Evolutionary conservation across 441 rosid species (phyloP).

Genomic region (Pelargonium hybrid): DNA sequence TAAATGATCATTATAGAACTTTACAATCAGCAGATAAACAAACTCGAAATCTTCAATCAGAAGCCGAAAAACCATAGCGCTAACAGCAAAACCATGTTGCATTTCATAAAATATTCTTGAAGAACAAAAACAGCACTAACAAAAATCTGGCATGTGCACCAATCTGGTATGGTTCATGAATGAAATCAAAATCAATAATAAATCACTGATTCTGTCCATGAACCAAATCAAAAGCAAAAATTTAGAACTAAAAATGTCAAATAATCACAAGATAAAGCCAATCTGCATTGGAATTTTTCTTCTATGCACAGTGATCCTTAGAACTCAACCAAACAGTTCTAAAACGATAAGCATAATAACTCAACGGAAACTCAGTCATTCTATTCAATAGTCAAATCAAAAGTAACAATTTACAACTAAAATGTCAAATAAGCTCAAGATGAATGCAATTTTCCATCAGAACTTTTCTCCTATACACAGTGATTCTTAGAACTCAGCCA

Average conservation of each 20-base stretch:
- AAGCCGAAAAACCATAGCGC: neutral
- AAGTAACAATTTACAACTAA: too few species aligned
- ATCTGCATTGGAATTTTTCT: neutral
- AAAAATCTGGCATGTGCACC: neutral
- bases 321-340: too few species aligned
- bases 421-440: too few species aligned
- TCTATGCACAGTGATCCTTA: too few species aligned
- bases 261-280: neutral
- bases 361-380: too few species aligned
- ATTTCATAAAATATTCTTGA: neutral
- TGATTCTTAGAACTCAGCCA: too few species aligned
- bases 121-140: neutral
- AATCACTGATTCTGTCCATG: neutral
- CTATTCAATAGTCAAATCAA: too few species aligned
- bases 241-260: neutral
- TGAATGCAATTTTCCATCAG: too few species aligned
- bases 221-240: neutral
- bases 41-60: neutral
- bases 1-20: neutral
- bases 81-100: neutral
- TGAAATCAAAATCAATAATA: neutral
- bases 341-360: too few species aligned
- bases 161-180: neutral
- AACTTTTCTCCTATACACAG: too few species aligned
- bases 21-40: neutral